Evolutionary conservation across 805 yeast species (phyloP).

Genomic region (Candida takata): DNA sequence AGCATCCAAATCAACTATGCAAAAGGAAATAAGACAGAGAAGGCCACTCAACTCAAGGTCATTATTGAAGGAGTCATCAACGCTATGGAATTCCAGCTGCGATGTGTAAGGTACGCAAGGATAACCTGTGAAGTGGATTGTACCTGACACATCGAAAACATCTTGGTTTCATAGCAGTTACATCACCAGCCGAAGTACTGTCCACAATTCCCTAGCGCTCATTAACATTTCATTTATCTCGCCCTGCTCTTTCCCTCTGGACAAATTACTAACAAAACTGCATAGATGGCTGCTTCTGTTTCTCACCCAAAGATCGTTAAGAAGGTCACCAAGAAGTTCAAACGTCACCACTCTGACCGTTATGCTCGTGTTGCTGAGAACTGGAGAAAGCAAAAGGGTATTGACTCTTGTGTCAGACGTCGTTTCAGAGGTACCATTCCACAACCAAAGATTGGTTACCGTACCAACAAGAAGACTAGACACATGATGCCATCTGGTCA

Average conservation of each 20-base stretch:
- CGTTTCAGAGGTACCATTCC: constrained; percentile 99
- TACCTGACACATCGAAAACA: too few relatives aligned
- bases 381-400: constrained; percentile 99
- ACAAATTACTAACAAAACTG: constrained; percentile 19
- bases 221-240: neutral
- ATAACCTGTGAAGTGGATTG: too few relatives aligned
- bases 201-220: too few relatives aligned
- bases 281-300: constrained; percentile 91
- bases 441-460: constrained; percentile 99
- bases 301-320: constrained; percentile 99
- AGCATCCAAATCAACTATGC: too few relatives aligned
- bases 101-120: too few relatives aligned
- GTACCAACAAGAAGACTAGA: constrained; percentile 98
- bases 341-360: constrained; percentile 99
- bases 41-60: too few relatives aligned
- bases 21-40: too few relatives aligned
- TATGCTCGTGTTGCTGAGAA: constrained; percentile 95
- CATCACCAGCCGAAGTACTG: too few relatives aligned
- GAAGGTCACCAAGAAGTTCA: constrained; percentile 98
- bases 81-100: too few relatives aligned
- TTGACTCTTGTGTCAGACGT: constrained; percentile 99
- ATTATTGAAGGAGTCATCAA: too few relatives aligned
- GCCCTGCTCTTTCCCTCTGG: neutral
- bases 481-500: constrained; percentile 95
- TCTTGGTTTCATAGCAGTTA: too few relatives aligned